phyloP scores from a whole-genome alignment of 2,329 filamentous ascomycete species.

The Colletotrichum lentis region DNA sequence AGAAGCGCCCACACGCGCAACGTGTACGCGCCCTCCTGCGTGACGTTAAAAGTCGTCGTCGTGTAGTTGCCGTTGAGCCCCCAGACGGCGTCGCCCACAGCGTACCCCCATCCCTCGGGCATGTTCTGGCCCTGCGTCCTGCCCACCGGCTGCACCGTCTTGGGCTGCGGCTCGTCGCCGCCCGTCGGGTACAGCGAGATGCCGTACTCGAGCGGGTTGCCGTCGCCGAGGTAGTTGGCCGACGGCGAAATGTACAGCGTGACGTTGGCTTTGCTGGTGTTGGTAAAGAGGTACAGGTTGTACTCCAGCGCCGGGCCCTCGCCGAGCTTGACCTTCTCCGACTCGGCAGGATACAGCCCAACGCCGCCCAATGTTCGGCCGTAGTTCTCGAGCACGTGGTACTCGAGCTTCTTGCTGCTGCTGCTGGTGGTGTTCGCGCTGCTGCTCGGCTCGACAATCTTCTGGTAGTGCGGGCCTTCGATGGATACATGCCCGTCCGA shows the following conservation, averaged over 20 bases:
- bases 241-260: constrained; percentile 61
- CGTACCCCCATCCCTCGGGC: constrained; percentile 53
- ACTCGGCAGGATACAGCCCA: constrained; percentile 61
- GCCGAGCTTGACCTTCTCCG: constrained; percentile 57
- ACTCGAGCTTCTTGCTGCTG: constrained; percentile 44
- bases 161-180: constrained; percentile 44
- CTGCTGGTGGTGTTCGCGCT: constrained; percentile 13
- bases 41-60: constrained; percentile 54
- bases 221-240: constrained; percentile 61
- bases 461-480: constrained; percentile 61
- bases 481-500: constrained; percentile 66
- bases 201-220: constrained; percentile 60
- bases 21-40: constrained; percentile 56
- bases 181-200: constrained; percentile 56
- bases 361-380: constrained; percentile 68
- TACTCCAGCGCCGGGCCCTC: constrained; percentile 67
- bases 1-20: constrained; percentile 61
- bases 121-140: constrained; percentile 51
- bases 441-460: constrained; percentile 46
- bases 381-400: constrained; percentile 62
- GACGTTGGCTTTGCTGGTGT: constrained; percentile 53
- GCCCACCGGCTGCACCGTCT: constrained; percentile 53
- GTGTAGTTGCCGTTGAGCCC: constrained; percentile 55
- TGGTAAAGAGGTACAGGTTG: constrained; percentile 67
- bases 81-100: constrained; percentile 58